Conservation (phyloP, 768 basidiomycete genomes). For the Mycena kentingensis region DNA sequence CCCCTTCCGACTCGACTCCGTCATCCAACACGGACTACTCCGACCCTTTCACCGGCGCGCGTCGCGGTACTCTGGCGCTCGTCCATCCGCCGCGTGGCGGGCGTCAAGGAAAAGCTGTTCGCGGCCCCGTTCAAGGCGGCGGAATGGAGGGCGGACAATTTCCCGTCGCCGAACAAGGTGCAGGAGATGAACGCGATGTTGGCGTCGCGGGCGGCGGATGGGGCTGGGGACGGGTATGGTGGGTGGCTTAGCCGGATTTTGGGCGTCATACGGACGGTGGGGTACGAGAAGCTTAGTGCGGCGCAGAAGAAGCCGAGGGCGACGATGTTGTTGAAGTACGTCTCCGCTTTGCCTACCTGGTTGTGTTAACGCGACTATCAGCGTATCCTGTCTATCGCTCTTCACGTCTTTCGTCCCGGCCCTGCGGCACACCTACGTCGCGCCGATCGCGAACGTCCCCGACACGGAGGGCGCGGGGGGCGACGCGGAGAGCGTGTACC, state of each 20-base stretch:
- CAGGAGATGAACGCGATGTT: no score
- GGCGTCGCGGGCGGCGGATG: constrained; percentile 50
- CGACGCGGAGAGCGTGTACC: constrained; percentile 73
- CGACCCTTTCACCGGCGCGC: constrained; percentile 76
- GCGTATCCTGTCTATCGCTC: constrained; percentile 64
- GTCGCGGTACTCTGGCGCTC: constrained; percentile 56
- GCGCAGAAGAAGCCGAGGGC: constrained; percentile 62
- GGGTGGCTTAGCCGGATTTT: constrained; percentile 63
- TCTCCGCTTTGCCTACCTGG: constrained; percentile 16
- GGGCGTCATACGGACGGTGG: constrained; percentile 71
- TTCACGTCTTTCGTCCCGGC: constrained; percentile 41
- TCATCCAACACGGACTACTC: constrained; percentile 41
- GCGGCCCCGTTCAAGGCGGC: constrained; percentile 65
- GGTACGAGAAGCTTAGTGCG: constrained; percentile 39
- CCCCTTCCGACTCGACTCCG: constrained; percentile 34
- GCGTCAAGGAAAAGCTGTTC: constrained; percentile 54
- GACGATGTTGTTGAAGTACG: constrained; percentile 88
- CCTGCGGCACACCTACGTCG: constrained; percentile 45
- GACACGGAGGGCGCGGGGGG: constrained; percentile 48
- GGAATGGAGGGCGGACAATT: constrained; percentile 63
- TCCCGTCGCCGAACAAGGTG: constrained; percentile 61
- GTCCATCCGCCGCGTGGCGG: constrained; percentile 38
- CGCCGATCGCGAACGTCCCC: constrained; percentile 48
- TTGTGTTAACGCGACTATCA: constrained; percentile 29
- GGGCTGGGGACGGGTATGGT: no score